phyloP scores from a whole-genome alignment of 2,329 filamentous ascomycete species.

The Conoideocrella luteorostrata region DNA sequence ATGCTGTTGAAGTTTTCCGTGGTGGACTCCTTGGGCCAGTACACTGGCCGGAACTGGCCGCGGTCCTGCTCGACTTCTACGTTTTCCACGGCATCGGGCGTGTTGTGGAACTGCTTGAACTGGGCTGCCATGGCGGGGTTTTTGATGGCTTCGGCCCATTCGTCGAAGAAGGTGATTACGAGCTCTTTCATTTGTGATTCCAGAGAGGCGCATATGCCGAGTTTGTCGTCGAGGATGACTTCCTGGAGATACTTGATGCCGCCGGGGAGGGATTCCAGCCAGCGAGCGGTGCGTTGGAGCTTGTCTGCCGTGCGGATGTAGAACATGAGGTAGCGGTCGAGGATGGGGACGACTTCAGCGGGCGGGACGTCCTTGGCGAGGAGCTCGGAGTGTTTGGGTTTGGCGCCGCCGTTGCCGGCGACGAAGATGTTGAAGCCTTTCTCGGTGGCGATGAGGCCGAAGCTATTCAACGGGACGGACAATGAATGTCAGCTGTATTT shows the following conservation, averaged over 20 bases:
- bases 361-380: slow-evolving; percentile 81
- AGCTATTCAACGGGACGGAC: slow-evolving; percentile 38
- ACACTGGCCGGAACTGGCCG: slow-evolving; percentile 64
- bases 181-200: slow-evolving; percentile 85
- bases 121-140: slow-evolving; percentile 59
- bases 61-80: slow-evolving; percentile 69
- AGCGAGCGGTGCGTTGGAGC: slow-evolving; percentile 80
- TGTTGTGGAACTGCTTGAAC: slow-evolving; percentile 84
- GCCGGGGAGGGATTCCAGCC: slow-evolving; percentile 78
- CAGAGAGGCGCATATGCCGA: slow-evolving; percentile 77
- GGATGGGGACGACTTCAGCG: slow-evolving; percentile 72
- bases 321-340: slow-evolving; percentile 87
- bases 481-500: neutral
- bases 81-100: slow-evolving; percentile 58
- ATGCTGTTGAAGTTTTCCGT: slow-evolving; percentile 67
- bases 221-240: slow-evolving; percentile 77
- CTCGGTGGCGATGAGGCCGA: slow-evolving; percentile 85
- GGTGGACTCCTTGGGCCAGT: slow-evolving; percentile 66
- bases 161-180: slow-evolving; percentile 79
- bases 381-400: slow-evolving; percentile 73
- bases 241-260: slow-evolving; percentile 77
- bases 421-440: slow-evolving; percentile 94
- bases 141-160: slow-evolving; percentile 80
- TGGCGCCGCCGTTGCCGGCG: slow-evolving; percentile 81
- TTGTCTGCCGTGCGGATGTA: slow-evolving; percentile 91